Percentiles rank a stretch among this genome's conserved stretches.
Conservation (phyloP, 495 filamentous ascomycete species). For the Xylaria longipes region DNA sequence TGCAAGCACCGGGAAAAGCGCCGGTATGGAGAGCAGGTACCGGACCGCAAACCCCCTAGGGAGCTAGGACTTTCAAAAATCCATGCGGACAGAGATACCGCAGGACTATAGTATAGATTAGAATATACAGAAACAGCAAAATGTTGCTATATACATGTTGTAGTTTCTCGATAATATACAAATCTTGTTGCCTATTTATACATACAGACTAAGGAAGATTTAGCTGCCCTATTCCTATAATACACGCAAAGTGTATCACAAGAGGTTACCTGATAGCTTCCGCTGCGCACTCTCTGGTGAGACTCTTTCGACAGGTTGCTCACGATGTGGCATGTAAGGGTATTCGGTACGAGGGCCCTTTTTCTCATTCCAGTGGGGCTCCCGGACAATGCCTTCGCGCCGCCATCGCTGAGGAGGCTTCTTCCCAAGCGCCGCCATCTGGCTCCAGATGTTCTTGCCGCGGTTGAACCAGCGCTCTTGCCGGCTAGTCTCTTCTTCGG, state of each 20-base stretch:
- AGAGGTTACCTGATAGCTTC: slow-evolving; percentile 14
- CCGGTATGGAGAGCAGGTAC: background rate
- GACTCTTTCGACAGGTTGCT: background rate
- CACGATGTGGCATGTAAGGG: slow-evolving; percentile 18
- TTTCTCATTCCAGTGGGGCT: slow-evolving; percentile 44
- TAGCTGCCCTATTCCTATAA: background rate
- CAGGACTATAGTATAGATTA: background rate
- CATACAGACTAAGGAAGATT: background rate
- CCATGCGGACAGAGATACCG: background rate
- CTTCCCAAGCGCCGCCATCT: slow-evolving; percentile 70
- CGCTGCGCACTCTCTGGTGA: slow-evolving; percentile 19
- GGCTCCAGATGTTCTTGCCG: slow-evolving; percentile 76
- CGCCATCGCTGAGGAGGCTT: slow-evolving; percentile 74
- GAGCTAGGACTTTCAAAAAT: background rate
- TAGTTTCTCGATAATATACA: background rate
- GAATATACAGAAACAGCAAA: background rate
- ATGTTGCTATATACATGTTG: background rate
- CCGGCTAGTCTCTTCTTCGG: slow-evolving; percentile 65
- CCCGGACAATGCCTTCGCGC: slow-evolving; percentile 65
- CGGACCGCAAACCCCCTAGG: background rate
- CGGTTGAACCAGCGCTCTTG: slow-evolving; percentile 78
- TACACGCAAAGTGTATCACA: slow-evolving; percentile 2
- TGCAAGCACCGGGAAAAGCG: background rate
- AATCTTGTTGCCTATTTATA: background rate
- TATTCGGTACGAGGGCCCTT: slow-evolving; percentile 34